phyloP scores from a whole-genome alignment of 208 protist species.

The Naegleria fowleri region DNA sequence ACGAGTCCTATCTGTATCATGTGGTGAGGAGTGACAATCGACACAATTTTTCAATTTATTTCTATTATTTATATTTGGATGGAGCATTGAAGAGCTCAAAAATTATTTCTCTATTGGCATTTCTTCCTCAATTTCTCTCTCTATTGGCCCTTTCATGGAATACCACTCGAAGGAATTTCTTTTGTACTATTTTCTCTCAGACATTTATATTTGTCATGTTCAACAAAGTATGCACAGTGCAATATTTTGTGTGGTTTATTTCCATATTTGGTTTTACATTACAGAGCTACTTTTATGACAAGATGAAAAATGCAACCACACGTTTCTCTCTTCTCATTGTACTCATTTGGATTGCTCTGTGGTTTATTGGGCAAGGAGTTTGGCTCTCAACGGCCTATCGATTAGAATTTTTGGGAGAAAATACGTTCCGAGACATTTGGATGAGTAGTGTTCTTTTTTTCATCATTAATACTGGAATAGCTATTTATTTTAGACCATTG shows the following conservation, averaged over 20 bases:
- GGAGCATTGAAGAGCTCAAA: conserved; percentile 30
- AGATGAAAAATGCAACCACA: neutral
- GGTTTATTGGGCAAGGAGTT: conserved; percentile 61
- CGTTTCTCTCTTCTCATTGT: neutral
- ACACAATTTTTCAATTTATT: conserved; percentile 86
- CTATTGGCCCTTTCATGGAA: conserved; percentile 52
- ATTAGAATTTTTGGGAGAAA: conserved; percentile 70
- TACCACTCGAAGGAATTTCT: conserved; percentile 62
- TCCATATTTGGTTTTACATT: conserved; percentile 61
- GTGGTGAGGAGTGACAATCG: conserved; percentile 39
- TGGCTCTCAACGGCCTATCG: conserved; percentile 66
- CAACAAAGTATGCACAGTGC: conserved; percentile 87
- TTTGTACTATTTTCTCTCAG: conserved; percentile 65
- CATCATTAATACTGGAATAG: conserved; percentile 50
- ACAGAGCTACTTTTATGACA: conserved; percentile 7
- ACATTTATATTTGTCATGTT: conserved; percentile 82
- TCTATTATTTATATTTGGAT: conserved; percentile 73
- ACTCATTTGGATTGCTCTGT: conserved; percentile 44
- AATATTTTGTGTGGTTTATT: conserved; percentile 90
- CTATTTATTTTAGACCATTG: neutral
- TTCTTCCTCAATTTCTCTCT: conserved; percentile 62
- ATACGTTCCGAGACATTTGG: conserved; percentile 71
- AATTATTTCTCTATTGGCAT: conserved; percentile 49
- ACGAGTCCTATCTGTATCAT: conserved; percentile 47
- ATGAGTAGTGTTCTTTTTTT: conserved; percentile 70